Conservation (phyloP, 2,329 filamentous ascomycete genomes). For the Alternaria triticina region DNA sequence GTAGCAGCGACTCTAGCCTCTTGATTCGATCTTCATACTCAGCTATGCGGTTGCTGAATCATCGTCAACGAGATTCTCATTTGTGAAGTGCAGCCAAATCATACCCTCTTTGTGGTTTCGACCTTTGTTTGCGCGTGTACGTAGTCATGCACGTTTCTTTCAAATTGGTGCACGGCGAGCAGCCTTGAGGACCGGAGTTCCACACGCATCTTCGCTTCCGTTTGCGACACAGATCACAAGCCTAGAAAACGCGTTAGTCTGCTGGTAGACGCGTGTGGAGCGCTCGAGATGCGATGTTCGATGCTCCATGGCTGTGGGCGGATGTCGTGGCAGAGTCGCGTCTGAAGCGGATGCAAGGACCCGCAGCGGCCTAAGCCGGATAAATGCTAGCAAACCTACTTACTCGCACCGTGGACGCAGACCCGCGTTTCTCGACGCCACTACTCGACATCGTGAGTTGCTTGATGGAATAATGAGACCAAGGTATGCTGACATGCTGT, state of each 20-base stretch:
- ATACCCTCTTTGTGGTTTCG: constrained; percentile 32
- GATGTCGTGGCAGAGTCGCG: neutral
- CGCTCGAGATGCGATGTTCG: neutral
- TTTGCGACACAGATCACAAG: constrained; percentile 35
- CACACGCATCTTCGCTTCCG: constrained; percentile 35
- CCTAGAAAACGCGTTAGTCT: constrained; percentile 9
- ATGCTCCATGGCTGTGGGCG: neutral
- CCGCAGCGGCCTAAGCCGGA: neutral
- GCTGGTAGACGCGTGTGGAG: neutral
- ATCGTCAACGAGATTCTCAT: neutral
- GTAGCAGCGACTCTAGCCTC: constrained; percentile 28
- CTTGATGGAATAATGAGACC: neutral
- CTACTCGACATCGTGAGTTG: constrained; percentile 20
- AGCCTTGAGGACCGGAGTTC: constrained; percentile 21
- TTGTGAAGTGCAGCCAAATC: neutral
- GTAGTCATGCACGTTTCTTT: constrained; percentile 34
- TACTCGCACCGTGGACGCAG: constrained; percentile 30
- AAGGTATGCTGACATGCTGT: constrained; percentile 9
- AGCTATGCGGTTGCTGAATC: constrained; percentile 22
- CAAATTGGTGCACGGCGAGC: constrained; percentile 26
- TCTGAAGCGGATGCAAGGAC: neutral
- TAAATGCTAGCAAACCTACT: neutral
- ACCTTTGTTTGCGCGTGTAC: constrained; percentile 31
- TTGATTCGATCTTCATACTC: constrained; percentile 36
- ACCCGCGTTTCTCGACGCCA: constrained; percentile 31